phyloP scores from a whole-genome alignment of 1,284 basidiomycete genomes.

The Ustilago cynodontis region DNA sequence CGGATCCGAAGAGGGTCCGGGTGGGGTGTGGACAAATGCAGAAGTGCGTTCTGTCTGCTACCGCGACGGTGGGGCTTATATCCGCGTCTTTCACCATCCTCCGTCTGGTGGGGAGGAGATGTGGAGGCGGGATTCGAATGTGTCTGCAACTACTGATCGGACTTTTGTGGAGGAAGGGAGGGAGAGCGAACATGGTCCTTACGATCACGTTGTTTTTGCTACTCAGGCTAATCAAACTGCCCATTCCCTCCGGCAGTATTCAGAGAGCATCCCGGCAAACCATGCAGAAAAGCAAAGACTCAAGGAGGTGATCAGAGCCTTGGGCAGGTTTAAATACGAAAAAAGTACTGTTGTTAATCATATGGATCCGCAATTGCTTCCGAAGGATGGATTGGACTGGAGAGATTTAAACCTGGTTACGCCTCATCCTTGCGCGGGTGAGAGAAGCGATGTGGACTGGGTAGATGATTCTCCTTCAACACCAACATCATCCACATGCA shows the following conservation, averaged over 20 bases:
- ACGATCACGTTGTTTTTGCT: conserved; percentile 64
- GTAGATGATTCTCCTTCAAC: background rate
- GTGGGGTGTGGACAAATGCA: conserved; percentile 28
- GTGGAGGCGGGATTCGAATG: conserved; percentile 1
- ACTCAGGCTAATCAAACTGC: conserved; percentile 66
- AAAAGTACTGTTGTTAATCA: conserved; percentile 56
- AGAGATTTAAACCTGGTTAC: conserved; percentile 60
- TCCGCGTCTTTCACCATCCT: conserved; percentile 21
- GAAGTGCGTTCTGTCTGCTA: conserved; percentile 13
- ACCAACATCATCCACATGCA: background rate
- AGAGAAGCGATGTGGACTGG: background rate
- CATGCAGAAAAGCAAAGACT: conserved; percentile 11
- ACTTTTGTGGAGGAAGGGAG: conserved; percentile 5
- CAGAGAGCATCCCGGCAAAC: background rate
- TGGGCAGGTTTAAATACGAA: conserved; percentile 44
- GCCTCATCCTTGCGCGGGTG: background rate
- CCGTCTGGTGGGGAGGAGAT: background rate
- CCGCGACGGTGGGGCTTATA: conserved; percentile 10
- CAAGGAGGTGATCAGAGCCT: conserved; percentile 7
- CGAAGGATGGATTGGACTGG: conserved; percentile 38
- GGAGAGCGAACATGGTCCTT: conserved; percentile 40
- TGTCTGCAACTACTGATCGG: conserved; percentile 11
- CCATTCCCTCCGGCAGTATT: conserved; percentile 42
- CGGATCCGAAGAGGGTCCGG: background rate
- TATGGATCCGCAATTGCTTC: conserved; percentile 49